Evolutionary conservation across 306 rosid genomes (phyloP).

Genomic region (Casuarina cunninghamiana): DNA sequence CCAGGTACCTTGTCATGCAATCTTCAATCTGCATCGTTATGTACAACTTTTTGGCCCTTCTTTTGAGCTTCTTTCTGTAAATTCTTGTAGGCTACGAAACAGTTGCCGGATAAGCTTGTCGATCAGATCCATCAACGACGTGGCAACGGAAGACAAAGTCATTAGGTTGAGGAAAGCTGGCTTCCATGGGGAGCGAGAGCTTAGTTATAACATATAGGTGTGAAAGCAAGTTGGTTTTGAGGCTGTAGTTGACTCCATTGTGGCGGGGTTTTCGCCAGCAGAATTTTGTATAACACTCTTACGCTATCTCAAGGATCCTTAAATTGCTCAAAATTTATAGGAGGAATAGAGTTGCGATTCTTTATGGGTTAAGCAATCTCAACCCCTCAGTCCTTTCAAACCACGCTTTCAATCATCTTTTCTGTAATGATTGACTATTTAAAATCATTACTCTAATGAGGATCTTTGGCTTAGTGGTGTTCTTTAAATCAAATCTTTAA

Average conservation of each 20-base stretch:
- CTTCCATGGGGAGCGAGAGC: constrained; percentile 18
- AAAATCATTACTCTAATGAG: no score
- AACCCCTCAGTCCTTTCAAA: neutral
- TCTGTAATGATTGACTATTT: no score
- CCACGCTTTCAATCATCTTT: neutral
- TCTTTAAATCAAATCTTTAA: no score
- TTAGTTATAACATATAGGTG: constrained; percentile 17
- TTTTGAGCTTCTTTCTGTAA: constrained; percentile 18
- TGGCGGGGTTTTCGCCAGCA: neutral
- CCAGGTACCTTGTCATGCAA: constrained; percentile 59
- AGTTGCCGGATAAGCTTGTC: constrained; percentile 81
- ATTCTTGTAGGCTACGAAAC: constrained; percentile 66
- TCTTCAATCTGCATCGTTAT: neutral
- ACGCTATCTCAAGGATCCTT: constrained; percentile 5
- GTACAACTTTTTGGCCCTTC: neutral
- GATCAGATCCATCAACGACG: constrained; percentile 51
- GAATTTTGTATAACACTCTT: constrained; percentile 16
- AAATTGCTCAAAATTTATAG: constrained; percentile 18
- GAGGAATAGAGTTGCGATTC: constrained; percentile 17
- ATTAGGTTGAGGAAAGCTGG: constrained; percentile 18
- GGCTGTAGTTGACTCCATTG: constrained; percentile 15
- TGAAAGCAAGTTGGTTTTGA: constrained; percentile 17
- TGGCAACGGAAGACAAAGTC: constrained; percentile 18
- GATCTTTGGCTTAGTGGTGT: no score
- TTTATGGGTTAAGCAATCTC: neutral